A percentile compares a stretch with the other conserved stretches of the same genome.
phyloP scores from a whole-genome alignment of 768 basidiomycete species.

The Termitomyces titanicus region DNA sequence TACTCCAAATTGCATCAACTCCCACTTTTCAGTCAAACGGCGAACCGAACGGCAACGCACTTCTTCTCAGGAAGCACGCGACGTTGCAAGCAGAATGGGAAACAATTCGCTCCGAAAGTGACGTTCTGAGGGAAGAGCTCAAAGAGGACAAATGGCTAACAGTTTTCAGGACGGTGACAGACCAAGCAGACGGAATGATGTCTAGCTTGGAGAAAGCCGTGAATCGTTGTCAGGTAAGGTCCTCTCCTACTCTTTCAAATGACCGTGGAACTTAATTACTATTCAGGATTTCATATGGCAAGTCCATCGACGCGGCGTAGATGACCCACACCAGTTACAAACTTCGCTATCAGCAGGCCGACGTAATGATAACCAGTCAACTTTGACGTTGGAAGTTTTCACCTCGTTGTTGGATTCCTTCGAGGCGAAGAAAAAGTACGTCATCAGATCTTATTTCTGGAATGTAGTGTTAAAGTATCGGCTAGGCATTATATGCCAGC shows the following conservation, averaged over 20 bases:
- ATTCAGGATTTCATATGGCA: constrained; percentile 82
- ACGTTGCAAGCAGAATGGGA: constrained; percentile 79
- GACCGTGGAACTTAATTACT: constrained; percentile 5
- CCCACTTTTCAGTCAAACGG: constrained; percentile 40
- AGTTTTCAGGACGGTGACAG: constrained; percentile 89
- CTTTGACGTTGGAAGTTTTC: constrained; percentile 60
- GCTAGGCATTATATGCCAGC: constrained; percentile 91
- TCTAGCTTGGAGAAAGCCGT: constrained; percentile 91
- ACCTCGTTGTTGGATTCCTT: constrained; percentile 68
- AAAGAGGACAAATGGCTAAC: constrained; percentile 98
- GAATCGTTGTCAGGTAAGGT: constrained; percentile 78
- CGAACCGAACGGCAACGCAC: constrained; percentile 36
- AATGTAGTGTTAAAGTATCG: neutral
- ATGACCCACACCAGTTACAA: constrained; percentile 40
- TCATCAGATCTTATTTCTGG: neutral
- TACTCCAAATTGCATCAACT: constrained; percentile 45
- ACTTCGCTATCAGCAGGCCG: constrained; percentile 45
- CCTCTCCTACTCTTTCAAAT: neutral
- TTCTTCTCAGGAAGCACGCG: constrained; percentile 71
- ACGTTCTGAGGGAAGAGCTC: constrained; percentile 83
- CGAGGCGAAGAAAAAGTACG: constrained; percentile 84
- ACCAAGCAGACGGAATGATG: constrained; percentile 99
- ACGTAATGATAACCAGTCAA: constrained; percentile 41
- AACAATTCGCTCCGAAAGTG: constrained; percentile 72
- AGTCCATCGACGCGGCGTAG: constrained; percentile 55